Evolutionary conservation across 2,329 filamentous ascomycete species (phyloP).

Genomic region (Bipolaris victoriae): DNA sequence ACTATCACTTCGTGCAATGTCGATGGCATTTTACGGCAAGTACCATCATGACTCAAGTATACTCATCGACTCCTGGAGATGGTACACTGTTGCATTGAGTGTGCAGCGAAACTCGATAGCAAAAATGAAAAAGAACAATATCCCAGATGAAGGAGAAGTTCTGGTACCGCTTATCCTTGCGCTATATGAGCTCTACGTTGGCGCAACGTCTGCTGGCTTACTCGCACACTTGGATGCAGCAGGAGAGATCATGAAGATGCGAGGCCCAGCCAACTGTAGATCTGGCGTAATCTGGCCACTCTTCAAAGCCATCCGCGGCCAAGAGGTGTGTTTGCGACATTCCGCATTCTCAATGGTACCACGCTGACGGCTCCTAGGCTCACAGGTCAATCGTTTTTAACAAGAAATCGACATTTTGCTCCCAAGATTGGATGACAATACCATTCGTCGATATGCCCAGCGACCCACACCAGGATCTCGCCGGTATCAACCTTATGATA

Average conservation of each 20-base stretch:
- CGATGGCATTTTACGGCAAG: conserved; percentile 45
- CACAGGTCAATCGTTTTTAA: conserved; percentile 38
- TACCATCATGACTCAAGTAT: conserved; percentile 37
- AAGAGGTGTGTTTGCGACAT: conserved; percentile 30
- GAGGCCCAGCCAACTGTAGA: conserved; percentile 37
- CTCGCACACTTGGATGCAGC: conserved; percentile 40
- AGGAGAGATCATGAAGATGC: conserved; percentile 39
- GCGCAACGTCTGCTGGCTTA: conserved; percentile 36
- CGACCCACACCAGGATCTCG: conserved; percentile 35
- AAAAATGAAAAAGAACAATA: conserved; percentile 18
- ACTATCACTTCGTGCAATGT: conserved; percentile 40
- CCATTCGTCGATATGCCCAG: conserved; percentile 33
- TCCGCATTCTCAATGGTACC: neutral
- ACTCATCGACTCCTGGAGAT: conserved; percentile 40
- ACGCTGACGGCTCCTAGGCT: conserved; percentile 27
- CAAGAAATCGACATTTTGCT: conserved; percentile 34
- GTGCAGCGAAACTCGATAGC: conserved; percentile 33
- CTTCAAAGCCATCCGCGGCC: conserved; percentile 39
- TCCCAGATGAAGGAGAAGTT: conserved; percentile 40
- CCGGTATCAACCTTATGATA: conserved; percentile 37
- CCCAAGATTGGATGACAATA: conserved; percentile 37
- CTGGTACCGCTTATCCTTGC: conserved; percentile 39
- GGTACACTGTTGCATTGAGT: conserved; percentile 41
- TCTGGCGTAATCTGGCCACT: conserved; percentile 31
- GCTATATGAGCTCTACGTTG: conserved; percentile 41